phyloP scores from a whole-genome alignment of 2,329 filamentous ascomycete genomes.

The Domatiomyces catenatus region DNA sequence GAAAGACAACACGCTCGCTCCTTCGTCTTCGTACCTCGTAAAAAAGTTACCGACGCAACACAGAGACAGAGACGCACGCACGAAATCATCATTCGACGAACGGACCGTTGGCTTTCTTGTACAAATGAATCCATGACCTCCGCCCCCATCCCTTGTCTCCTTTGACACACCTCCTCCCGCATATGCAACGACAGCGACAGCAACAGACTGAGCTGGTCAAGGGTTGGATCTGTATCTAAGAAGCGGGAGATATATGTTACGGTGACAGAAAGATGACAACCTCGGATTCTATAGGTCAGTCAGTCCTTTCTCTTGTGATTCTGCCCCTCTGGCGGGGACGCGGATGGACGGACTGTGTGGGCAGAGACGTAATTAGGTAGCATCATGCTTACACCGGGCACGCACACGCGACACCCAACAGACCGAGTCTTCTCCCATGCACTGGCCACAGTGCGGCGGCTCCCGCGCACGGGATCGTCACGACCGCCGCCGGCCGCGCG shows the following conservation, averaged over 20 bases:
- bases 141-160: not conserved
- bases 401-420: slow-evolving; percentile 25
- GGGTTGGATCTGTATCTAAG: too few relatives aligned
- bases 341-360: not conserved
- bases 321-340: not conserved
- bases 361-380: not conserved
- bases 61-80: too few relatives aligned
- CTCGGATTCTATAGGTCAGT: slow-evolving; percentile 1
- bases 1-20: too few relatives aligned
- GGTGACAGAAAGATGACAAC: not conserved
- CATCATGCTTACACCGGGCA: not conserved
- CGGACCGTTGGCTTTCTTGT: not conserved
- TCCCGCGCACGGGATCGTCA: slow-evolving; percentile 79
- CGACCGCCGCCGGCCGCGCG: slow-evolving; percentile 75
- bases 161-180: not conserved
- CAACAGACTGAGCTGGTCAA: too few relatives aligned
- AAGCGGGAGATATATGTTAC: not conserved
- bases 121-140: not conserved
- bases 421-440: slow-evolving; percentile 98
- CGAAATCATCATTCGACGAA: too few relatives aligned
- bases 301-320: not conserved
- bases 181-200: not conserved
- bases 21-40: too few relatives aligned
- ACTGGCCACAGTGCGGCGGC: slow-evolving; percentile 95
- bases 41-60: too few relatives aligned